Evolutionary conservation across 305 asterid genomes (phyloP).

Genomic region (Solanum chacoense): DNA sequence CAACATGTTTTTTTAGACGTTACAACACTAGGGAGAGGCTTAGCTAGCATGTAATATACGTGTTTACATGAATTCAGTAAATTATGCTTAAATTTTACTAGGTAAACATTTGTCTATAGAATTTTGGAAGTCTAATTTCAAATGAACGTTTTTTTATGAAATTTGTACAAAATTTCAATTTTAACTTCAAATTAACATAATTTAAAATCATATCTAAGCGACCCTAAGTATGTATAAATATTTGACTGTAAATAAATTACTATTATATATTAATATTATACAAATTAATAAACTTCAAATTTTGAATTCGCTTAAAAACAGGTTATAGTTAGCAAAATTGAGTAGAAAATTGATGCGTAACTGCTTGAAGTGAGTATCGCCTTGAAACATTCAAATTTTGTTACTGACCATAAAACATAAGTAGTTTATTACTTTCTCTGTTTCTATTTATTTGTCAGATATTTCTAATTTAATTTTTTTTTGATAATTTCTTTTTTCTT

Average conservation of each 20-base stretch:
- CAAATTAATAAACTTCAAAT: background rate
- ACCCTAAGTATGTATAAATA: background rate
- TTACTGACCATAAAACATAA: background rate
- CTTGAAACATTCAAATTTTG: background rate
- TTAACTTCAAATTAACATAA: background rate
- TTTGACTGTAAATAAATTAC: background rate
- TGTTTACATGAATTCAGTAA: background rate
- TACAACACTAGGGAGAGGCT: background rate
- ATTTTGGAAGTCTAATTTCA: background rate
- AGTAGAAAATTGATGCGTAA: background rate
- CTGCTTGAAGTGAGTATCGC: background rate
- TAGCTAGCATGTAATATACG: background rate
- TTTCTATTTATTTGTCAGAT: too few species aligned
- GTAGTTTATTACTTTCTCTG: background rate
- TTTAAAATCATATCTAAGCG: too few species aligned
- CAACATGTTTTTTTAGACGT: background rate
- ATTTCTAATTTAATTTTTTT: background rate
- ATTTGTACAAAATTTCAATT: background rate
- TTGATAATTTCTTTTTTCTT: fast-evolving
- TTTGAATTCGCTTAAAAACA: background rate
- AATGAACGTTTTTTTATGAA: fast-evolving
- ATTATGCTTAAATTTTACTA: background rate
- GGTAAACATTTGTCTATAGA: background rate
- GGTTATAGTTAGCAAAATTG: too few species aligned
- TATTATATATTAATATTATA: background rate